Conservation (phyloP, 345 rosid genomes). For the Brassica rapa region DNA sequence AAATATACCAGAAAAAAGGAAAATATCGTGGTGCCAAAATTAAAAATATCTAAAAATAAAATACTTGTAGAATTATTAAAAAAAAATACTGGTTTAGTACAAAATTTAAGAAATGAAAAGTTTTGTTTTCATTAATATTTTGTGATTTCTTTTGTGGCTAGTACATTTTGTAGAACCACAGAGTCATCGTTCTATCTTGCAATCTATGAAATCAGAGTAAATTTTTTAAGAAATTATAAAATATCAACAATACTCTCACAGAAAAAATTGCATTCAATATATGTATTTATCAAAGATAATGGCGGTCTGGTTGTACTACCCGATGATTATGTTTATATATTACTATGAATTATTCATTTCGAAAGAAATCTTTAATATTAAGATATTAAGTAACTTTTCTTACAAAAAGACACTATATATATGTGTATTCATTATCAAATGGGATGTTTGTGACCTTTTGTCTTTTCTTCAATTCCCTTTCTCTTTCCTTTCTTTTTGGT, state of each 20-base stretch:
- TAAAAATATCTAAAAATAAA: neutral
- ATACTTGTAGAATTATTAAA: too few relatives aligned
- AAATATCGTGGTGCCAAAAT: conserved; percentile 31
- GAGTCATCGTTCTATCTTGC: neutral
- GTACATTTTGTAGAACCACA: neutral
- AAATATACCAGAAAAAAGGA: neutral
- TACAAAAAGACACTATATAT: conserved; percentile 30
- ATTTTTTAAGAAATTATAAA: neutral
- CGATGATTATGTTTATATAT: neutral
- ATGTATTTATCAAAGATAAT: conserved; percentile 25
- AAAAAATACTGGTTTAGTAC: neutral
- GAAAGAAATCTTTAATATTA: conserved; percentile 10
- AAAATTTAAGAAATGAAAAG: neutral
- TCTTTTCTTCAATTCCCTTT: conserved; percentile 32
- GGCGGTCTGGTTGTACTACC: conserved; percentile 26
- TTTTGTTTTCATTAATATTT: neutral
- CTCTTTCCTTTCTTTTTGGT: conserved; percentile 5
- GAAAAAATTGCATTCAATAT: neutral
- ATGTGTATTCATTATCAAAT: conserved; percentile 32
- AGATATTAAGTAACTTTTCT: neutral
- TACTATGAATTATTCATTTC: neutral
- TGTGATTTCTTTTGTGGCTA: neutral
- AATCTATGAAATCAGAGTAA: neutral
- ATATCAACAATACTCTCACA: neutral
- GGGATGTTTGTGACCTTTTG: conserved; percentile 45